A percentile compares a stretch with the other conserved stretches of the same genome.
Conservation (phyloP, 1,284 basidiomycete species). For the Cutaneotrichosporon sp. region DNA sequence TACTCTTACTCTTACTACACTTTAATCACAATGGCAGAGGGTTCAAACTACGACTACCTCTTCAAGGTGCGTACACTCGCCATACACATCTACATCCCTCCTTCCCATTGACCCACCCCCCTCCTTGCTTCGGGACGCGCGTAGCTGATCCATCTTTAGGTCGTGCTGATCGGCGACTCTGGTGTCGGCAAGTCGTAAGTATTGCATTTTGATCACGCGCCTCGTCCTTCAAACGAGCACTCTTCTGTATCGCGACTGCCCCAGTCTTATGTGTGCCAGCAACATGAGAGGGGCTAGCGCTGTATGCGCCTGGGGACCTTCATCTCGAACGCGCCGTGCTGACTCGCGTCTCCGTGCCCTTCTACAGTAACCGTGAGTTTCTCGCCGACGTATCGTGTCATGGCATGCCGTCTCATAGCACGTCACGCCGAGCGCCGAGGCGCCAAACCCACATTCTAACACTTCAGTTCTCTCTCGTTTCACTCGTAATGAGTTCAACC, state of each 20-base stretch:
- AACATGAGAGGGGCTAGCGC: too few relatives aligned
- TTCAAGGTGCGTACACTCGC: slow-evolving; percentile 90
- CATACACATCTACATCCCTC: too few relatives aligned
- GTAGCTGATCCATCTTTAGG: slow-evolving; percentile 54
- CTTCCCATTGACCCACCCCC: too few relatives aligned
- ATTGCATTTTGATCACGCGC: too few relatives aligned
- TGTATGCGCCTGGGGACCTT: too few relatives aligned
- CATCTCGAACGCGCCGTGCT: neutral
- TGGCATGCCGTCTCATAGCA: neutral
- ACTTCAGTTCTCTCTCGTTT: slow-evolving; percentile 68
- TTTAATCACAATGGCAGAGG: slow-evolving; percentile 63
- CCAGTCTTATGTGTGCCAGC: too few relatives aligned
- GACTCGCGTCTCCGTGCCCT: neutral
- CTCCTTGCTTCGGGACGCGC: neutral
- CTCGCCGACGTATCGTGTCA: neutral
- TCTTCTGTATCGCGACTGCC: too few relatives aligned
- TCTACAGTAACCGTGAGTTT: slow-evolving; percentile 48
- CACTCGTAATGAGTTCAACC: slow-evolving; percentile 98
- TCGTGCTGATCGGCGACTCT: slow-evolving; percentile 97
- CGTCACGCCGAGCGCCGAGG: neutral
- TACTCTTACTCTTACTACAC: neutral
- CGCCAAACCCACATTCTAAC: neutral
- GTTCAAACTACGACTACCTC: slow-evolving; percentile 89
- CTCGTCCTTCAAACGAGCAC: too few relatives aligned
- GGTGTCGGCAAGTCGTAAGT: slow-evolving; percentile 89